phyloP scores from a whole-genome alignment of 352 stramenopile genomes.

The Pythium insidiosum region DNA sequence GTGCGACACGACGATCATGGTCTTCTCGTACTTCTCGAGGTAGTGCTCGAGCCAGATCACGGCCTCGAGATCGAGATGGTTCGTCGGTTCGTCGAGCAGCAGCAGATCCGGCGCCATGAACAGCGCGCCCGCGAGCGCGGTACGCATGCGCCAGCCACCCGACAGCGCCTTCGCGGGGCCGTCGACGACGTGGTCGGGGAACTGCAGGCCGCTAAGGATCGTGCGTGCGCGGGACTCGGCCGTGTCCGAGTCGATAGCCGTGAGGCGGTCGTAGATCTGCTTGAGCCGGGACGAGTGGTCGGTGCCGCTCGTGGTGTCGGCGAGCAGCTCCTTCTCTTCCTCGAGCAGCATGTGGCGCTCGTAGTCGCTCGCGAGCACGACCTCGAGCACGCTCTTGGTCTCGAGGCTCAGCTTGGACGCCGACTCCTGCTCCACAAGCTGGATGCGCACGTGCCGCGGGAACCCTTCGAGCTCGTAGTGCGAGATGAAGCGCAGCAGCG shows the following conservation, averaged over 20 bases:
- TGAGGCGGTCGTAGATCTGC: conserved; percentile 83
- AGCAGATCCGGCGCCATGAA: conserved; percentile 95
- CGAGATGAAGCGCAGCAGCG: conserved; percentile 93
- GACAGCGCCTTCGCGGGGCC: conserved; percentile 88
- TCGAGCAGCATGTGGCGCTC: conserved; percentile 88
- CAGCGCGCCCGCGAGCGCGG: conserved; percentile 90
- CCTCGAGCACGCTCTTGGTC: conserved; percentile 87
- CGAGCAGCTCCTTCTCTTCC: conserved; percentile 90
- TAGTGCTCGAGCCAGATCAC: conserved; percentile 92
- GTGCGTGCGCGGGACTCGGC: conserved; percentile 85
- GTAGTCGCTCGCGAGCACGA: conserved; percentile 93
- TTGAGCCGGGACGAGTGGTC: conserved; percentile 55
- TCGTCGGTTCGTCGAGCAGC: conserved; percentile 93
- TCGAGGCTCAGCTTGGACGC: conserved; percentile 77
- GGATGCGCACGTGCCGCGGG: conserved; percentile 91
- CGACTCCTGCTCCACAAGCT: conserved; percentile 94
- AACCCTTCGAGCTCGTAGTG: conserved; percentile 96
- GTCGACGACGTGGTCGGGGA: conserved; percentile 88
- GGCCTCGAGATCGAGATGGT: conserved; percentile 88
- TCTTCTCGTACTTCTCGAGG: conserved; percentile 89
- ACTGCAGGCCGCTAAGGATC: conserved; percentile 93
- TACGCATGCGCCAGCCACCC: conserved; percentile 93
- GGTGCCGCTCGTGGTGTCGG: conserved; percentile 38
- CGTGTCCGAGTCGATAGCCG: conserved; percentile 86
- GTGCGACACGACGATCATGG: conserved; percentile 93